Conservation (phyloP, 1,284 basidiomycete genomes). For the Ceratobasidium sp. region DNA sequence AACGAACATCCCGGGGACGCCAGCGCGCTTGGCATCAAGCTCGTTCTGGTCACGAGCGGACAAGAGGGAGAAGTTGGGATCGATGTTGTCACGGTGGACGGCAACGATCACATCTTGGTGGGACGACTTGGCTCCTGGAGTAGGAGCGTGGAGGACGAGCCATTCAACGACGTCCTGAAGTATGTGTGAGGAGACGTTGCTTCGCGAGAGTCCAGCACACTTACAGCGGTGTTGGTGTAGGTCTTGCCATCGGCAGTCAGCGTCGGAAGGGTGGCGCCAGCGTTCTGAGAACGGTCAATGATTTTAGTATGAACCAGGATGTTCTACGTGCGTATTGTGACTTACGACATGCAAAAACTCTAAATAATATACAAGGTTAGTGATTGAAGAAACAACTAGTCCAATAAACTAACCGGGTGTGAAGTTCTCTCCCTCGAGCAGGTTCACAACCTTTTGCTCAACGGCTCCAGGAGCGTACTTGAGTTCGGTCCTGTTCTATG, state of each 20-base stretch:
- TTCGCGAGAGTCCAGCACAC: conserved; percentile 15
- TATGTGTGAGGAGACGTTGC: not conserved
- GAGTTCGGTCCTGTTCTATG: conserved; percentile 13
- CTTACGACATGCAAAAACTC: conserved; percentile 53
- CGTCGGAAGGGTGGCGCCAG: conserved; percentile 65
- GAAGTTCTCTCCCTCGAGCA: conserved; percentile 68
- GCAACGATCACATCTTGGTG: conserved; percentile 55
- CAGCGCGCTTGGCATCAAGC: conserved; percentile 57
- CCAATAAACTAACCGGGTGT: conserved; percentile 54
- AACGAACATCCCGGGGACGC: conserved; percentile 59
- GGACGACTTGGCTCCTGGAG: conserved; percentile 52
- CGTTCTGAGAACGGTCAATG: conserved; percentile 56
- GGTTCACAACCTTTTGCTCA: conserved; percentile 10
- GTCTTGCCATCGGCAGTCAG: conserved; percentile 59
- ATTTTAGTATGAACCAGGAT: not conserved
- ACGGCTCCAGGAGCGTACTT: conserved; percentile 20
- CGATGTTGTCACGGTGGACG: conserved; percentile 65
- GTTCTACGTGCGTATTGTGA: not conserved
- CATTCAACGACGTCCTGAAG: conserved; percentile 59
- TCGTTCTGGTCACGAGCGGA: conserved; percentile 65
- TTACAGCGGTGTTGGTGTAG: conserved; percentile 60
- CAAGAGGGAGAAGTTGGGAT: conserved; percentile 67
- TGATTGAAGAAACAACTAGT: not conserved
- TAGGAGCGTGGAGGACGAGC: conserved; percentile 60
- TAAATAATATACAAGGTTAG: conserved; percentile 57